phyloP scores from a whole-genome alignment of 192 early-diverging fungal genomes.

The Rhizophagus sp. region DNA sequence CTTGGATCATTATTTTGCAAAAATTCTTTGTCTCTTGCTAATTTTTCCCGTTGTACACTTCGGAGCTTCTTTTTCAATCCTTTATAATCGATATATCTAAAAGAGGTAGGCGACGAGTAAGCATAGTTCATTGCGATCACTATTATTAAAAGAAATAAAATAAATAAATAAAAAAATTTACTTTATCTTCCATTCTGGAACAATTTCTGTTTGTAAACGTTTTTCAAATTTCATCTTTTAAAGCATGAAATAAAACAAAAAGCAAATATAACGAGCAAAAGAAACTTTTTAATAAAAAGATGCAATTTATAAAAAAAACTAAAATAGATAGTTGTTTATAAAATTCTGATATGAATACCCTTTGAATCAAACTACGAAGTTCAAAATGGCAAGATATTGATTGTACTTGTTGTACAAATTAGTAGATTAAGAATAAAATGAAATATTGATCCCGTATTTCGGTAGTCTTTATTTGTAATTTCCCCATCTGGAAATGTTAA shows the following conservation, averaged over 20 bases:
- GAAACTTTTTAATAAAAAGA: neutral
- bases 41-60: neutral
- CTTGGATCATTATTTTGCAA: neutral
- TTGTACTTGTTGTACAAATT: neutral
- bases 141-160: no score
- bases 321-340: neutral
- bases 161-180: neutral
- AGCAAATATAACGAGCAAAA: no score
- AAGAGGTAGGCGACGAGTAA: neutral
- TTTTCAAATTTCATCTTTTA: neutral
- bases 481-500: neutral
- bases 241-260: no score
- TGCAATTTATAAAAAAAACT: neutral
- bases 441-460: neutral
- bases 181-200: constrained; percentile 1
- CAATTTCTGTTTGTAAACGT: neutral
- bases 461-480: neutral
- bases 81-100: constrained; percentile 16
- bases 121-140: neutral
- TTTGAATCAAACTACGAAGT: neutral
- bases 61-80: neutral
- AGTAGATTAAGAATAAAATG: neutral
- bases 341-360: neutral
- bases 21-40: neutral
- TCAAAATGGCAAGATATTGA: neutral